Base-by-base conservation (phyloP, 1,284 basidiomycete species). In the Schizophyllum commune region DNA sequence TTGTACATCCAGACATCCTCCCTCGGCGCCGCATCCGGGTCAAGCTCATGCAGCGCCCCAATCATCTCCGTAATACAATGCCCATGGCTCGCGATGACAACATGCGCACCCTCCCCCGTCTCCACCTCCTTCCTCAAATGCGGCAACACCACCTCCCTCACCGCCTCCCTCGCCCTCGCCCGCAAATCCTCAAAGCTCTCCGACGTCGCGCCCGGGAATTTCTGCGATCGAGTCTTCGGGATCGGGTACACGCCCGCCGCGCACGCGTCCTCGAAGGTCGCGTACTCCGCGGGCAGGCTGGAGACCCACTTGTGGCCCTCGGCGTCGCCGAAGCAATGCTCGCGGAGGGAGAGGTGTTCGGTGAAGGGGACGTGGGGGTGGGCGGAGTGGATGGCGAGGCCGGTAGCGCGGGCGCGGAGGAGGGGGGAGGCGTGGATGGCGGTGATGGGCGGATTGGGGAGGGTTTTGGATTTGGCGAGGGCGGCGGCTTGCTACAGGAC, bases 391-490 rank as follows among this genome's bases (percentile, higher is more conserved):
- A 65, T 62, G 17, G 62, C 72, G 60, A 78, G 78, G 56, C 94
- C 92, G 0, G 92, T 94, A 65, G 79, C 78, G 60, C 81, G 75
- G 1, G 94, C 92, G 27, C 95, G 86, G 67, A 87, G 82, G 58
- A 97, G 81, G 61, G 90, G 83, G 0, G 93, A 96, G 7, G 90
- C 82, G 71, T 92, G 85, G 62, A 98, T 89, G 19, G 82, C 82
- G 53, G 82, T 78, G 65, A 95, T 79, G 8, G 69, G 78, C 13
- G 77, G 83, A 32, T 75, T 68, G n/a, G 83, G 74, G n/a, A 74
- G 66, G 47, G 78, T 71, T 34, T 94, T 82, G 21, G 83, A 83
- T 57, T 78, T 73, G 0, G 85, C 92, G 1, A 92, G 76, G 0
- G 92, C 91, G 67, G 82, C 84, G 2, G 94, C 92, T 89, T 96